Base-by-base conservation (phyloP, 1,139 yeast genomes). In the Blastobotrys persicus region DNA sequence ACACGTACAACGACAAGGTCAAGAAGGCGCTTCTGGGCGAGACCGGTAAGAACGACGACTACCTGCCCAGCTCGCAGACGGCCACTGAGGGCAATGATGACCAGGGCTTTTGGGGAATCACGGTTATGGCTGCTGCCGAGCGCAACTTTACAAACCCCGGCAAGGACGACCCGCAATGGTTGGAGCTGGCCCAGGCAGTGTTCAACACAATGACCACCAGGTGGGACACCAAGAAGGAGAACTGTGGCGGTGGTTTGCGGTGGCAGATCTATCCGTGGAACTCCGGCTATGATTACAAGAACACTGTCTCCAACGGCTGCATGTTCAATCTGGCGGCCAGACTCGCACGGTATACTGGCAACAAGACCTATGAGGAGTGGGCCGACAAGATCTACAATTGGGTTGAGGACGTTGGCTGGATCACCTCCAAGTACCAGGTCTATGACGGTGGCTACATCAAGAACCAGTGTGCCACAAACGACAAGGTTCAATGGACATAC, bases 41-140 rank as follows among this genome's bases (percentile, higher is more conserved):
- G 69, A 80, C 81, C 2, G 97, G 97, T 47, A 81, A 79, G 16
- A 76, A 82, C 64, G 69, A 77, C 64, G 85, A 89, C 68, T 91
- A 86, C 66, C 78, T 89, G 65, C 97, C 98, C 1, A 73, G 86
- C 51, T 89, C 89, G 69, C 96, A 89, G 68, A 81, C 94, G 13
- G 84, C 92, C n/a, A 86, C 96, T 0, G 97, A 89, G 72, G 98
- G 98, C 68, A 91, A 91, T 66, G 98, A 91, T 76, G 98, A 91
- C 73, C 97, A 89, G 72, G 96, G 91, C 1, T 88, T 91, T 67
- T 89, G 97, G 97, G 97, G 96, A 2, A 77, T 89, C 53, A 89
- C 95, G 1, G 95, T 81, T 1, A 87, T 89, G 85, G 83, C 80
- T 12, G 96, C 96, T 1, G 91, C 94, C 0, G 98, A 89, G 66